Evolutionary conservation across 148 eudicot genomes (phyloP), one percentile per base, ranked within the genome.

Genomic region (Silene conica): DNA sequence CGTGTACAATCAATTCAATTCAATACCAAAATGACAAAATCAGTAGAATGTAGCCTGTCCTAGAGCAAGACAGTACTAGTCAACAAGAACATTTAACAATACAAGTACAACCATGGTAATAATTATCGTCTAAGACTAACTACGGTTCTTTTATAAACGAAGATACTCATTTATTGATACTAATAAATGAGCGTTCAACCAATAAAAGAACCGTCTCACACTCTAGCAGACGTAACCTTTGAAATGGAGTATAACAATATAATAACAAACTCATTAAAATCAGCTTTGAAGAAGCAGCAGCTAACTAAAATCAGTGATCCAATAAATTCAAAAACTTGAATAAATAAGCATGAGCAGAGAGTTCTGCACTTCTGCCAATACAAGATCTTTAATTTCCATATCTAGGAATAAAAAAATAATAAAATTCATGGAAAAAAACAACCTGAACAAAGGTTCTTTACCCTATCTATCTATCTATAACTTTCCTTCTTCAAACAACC

Each of bases 301-400:
- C 70, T 41, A 72, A 70, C 74, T 20, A 50, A 20, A 69, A 63
- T 20, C 55, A 77, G 63, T 34, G 71, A 63, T 34, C 26, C 69
- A 76, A 21, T 70, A 63, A 77, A 71, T 77, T 63, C 71, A 57
- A n/a, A n/a, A n/a, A 63, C 63, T 65, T 72, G 65, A 71, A 77
- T 77, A 71, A 77, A 77, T 76, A 28, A 23, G 34, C 46, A 58
- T 63, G 23, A 1, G 18, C 0, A 18, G 62, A 69, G 26, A 61
- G 26, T 71, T 28, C 70, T 31, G 63, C 38, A 61, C 19, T 71
- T 28, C 70, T 31, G 63, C 38, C 28, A 63, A 31, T 63, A 43
- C 46, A 63, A 50, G 71, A 71, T 71, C 71, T 77, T 77, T 57
- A 11, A 20, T 45, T 63, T 63, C 34, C 75, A 10, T 71, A 63